Evolutionary conservation across 768 basidiomycete species (phyloP), one percentile per base, ranked within the genome.

Genomic region (Rhodotorula toruloides): DNA sequence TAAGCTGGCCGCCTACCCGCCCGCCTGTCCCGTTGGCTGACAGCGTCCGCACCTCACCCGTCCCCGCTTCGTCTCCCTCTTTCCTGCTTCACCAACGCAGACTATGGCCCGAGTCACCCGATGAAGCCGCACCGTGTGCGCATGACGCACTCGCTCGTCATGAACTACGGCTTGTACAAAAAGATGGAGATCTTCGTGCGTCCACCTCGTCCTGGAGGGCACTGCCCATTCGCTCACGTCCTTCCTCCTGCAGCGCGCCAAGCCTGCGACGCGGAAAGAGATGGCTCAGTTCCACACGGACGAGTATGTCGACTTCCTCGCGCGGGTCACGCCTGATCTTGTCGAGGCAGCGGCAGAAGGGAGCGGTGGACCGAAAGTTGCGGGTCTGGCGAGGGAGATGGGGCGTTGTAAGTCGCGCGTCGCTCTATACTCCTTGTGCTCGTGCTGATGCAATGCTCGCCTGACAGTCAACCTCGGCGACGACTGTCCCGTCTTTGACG

Each of bases 171-270:
- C 27, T 80, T 99, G 25, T 99, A 99, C 81, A 97, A 97, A 80
- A 92, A 92, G 80, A 99, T 99, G 96, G 96, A 99, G 79, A 99
- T 99, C 72, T 99, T 97, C 74, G 96, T 97, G 76, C 73, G 96
- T 82, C 32, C 22, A 32, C 16, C 10, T 39, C 19, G 8, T 22
- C 36, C 55, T 32, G 46, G 5, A 22, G 39, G 22, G 10, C 21
- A 25, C 37, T 19, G 2, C 22, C n/a, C 3, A 49, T 44, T 34
- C 8, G 11, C 50, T 43, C 11, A n/a, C 46, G 21, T 12, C 43
- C 29, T 47, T 37, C 25, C 17, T 7, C 14, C 60, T 6, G 16
- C 74, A 99, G 96, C 86, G 96, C 66, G 96, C 96, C 8, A 99
- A 99, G 83, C 96, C 96, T 11, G 96, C 96, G 13, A 99, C 96